Evolutionary conservation across 176 grass and related monocot genomes (phyloP).

Genomic region (Elaeis guineensis): DNA sequence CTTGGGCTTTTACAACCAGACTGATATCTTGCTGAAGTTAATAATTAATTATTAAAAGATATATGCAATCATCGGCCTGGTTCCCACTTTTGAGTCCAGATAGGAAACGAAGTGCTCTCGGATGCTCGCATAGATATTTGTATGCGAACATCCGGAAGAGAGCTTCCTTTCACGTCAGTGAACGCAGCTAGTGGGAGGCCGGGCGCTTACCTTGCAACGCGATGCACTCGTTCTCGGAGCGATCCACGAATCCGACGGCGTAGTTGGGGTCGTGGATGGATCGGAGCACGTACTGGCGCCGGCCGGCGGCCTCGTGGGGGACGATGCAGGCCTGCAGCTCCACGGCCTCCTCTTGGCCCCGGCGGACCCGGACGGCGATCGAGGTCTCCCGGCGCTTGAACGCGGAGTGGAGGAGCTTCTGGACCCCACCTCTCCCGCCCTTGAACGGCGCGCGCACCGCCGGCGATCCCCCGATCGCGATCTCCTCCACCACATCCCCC

Average conservation of each 20-base stretch:
- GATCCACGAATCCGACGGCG: conserved; percentile 52
- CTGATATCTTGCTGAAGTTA: too few relatives aligned
- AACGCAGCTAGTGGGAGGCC: too few relatives aligned
- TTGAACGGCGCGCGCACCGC: conserved; percentile 30
- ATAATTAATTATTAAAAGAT: too few relatives aligned
- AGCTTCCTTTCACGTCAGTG: too few relatives aligned
- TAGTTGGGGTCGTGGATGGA: conserved; percentile 71
- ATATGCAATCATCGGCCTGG: too few relatives aligned
- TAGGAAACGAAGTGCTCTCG: too few relatives aligned
- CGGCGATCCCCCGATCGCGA: conserved; percentile 41
- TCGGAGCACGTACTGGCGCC: conserved; percentile 54
- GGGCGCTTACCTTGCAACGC: conserved; percentile 39
- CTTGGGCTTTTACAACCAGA: too few relatives aligned
- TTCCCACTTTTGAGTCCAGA: too few relatives aligned
- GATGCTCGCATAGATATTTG: too few relatives aligned
- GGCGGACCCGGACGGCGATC: conserved; percentile 26
- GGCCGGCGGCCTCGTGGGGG: conserved; percentile 24
- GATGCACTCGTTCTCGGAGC: conserved; percentile 54
- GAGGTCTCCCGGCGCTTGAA: conserved; percentile 38
- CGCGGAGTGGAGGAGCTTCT: conserved; percentile 40
- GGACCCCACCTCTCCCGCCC: conserved; percentile 25
- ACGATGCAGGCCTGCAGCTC: conserved; percentile 48
- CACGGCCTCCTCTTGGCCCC: conserved; percentile 10
- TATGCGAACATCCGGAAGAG: not conserved
- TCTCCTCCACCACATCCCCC: conserved; percentile 84